Evolutionary conservation across 2,329 filamentous ascomycete species (phyloP).

Genomic region (Myriosclerotinia curreyana): DNA sequence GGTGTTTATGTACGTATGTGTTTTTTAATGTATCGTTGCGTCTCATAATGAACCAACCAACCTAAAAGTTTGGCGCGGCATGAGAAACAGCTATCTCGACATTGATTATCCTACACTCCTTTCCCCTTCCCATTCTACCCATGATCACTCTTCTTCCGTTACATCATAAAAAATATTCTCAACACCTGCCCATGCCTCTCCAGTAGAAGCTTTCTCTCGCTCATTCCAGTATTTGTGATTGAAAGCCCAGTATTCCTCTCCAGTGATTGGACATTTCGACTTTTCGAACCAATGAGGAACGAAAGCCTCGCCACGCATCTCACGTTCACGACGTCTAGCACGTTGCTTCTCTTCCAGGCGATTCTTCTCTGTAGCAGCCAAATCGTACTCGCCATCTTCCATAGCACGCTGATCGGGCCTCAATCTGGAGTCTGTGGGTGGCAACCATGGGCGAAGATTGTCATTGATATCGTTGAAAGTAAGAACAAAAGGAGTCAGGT

Average conservation of each 20-base stretch:
- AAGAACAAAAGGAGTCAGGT: conserved; percentile 91
- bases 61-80: background rate
- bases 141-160: background rate
- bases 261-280: conserved; percentile 70
- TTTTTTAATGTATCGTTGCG: background rate
- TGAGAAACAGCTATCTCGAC: conserved; percentile 21
- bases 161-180: conserved; percentile 40
- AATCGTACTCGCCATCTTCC: conserved; percentile 97
- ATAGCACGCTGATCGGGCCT: conserved; percentile 94
- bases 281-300: conserved; percentile 81
- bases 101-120: conserved; percentile 7
- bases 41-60: conserved; percentile 1
- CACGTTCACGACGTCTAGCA: conserved; percentile 67
- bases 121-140: background rate
- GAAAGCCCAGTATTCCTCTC: conserved; percentile 87
- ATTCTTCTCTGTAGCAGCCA: conserved; percentile 91
- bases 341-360: conserved; percentile 90
- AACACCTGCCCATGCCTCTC: conserved; percentile 38
- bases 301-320: conserved; percentile 78
- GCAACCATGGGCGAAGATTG: conserved; percentile 70
- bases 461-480: conserved; percentile 91
- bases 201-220: conserved; percentile 43
- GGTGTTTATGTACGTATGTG: background rate
- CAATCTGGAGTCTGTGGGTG: conserved; percentile 90
- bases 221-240: conserved; percentile 85